Percentiles rank a stretch among this genome's conserved stretches.
Conservation (phyloP, 164 flowering plant genomes). For the Macadamia integrifolia region DNA sequence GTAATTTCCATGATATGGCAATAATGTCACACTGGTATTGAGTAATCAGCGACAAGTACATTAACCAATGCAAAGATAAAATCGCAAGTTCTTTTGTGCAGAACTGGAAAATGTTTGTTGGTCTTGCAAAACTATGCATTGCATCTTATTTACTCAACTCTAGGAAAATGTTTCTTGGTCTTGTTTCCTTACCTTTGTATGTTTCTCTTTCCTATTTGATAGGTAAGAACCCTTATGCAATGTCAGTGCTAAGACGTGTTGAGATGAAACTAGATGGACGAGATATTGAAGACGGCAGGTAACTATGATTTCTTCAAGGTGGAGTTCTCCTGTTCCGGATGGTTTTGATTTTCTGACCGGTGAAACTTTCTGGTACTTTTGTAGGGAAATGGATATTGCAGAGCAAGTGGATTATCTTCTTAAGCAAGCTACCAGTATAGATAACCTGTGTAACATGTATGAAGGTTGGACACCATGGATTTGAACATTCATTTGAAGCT, state of each 20-base stretch:
- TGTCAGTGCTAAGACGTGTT: conserved; percentile 72
- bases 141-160: too few relatives aligned
- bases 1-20: too few relatives aligned
- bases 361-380: conserved; percentile 10
- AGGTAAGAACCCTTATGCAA: conserved; percentile 90
- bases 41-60: too few relatives aligned
- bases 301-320: conserved; percentile 4
- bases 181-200: conserved; percentile 2
- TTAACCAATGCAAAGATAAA: too few relatives aligned
- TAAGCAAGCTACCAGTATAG: conserved; percentile 82
- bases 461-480: conserved; percentile 99
- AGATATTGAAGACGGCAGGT: conserved; percentile 75
- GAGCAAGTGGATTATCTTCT: conserved; percentile 97
- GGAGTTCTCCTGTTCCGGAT: background rate
- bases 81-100: too few relatives aligned
- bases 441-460: conserved; percentile 95
- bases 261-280: conserved; percentile 90
- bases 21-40: too few relatives aligned
- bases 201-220: conserved; percentile 7
- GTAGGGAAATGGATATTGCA: conserved; percentile 59
- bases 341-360: conserved; percentile 2
- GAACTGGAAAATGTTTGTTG: background rate
- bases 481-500: conserved; percentile 25
- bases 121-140: background rate
- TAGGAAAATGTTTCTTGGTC: background rate